Percentiles rank a stretch among this genome's conserved stretches.
Conservation (phyloP, 768 basidiomycete species). For the Naematelia encephala region DNA sequence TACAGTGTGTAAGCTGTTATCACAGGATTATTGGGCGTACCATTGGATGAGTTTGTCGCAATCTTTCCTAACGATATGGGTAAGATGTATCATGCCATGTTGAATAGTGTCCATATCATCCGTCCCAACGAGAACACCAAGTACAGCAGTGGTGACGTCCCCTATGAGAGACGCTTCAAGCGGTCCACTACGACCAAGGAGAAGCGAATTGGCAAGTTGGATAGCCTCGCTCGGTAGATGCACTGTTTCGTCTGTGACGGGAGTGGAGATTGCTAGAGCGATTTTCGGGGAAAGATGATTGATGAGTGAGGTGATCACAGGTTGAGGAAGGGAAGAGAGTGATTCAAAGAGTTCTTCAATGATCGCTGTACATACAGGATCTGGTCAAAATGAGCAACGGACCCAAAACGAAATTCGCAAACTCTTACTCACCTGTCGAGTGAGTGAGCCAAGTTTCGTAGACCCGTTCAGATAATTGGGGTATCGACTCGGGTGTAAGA, state of each 20-base stretch:
- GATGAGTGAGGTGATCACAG: conserved; percentile 69
- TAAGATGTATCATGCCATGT: conserved; percentile 77
- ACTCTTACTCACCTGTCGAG: conserved; percentile 63
- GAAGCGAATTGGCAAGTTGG: conserved; percentile 71
- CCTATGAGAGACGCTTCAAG: conserved; percentile 80
- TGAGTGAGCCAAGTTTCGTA: conserved; percentile 83
- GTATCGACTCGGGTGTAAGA: conserved; percentile 58
- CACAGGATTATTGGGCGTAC: conserved; percentile 44
- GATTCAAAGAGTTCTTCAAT: conserved; percentile 73
- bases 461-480: conserved; percentile 63
- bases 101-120: conserved; percentile 76
- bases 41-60: conserved; percentile 74
- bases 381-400: too few relatives aligned
- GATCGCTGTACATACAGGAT: conserved; percentile 84
- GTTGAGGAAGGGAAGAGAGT: conserved; percentile 62
- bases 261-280: conserved; percentile 59
- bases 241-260: conserved; percentile 63
- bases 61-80: conserved; percentile 81
- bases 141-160: conserved; percentile 68
- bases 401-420: background rate
- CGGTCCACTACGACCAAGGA: conserved; percentile 61
- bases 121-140: conserved; percentile 63
- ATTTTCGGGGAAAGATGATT: conserved; percentile 70
- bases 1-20: conserved; percentile 11
- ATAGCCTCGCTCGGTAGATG: conserved; percentile 70